Conservation (phyloP, 1,284 basidiomycete genomes). For the Austroboletus rostrupii region DNA sequence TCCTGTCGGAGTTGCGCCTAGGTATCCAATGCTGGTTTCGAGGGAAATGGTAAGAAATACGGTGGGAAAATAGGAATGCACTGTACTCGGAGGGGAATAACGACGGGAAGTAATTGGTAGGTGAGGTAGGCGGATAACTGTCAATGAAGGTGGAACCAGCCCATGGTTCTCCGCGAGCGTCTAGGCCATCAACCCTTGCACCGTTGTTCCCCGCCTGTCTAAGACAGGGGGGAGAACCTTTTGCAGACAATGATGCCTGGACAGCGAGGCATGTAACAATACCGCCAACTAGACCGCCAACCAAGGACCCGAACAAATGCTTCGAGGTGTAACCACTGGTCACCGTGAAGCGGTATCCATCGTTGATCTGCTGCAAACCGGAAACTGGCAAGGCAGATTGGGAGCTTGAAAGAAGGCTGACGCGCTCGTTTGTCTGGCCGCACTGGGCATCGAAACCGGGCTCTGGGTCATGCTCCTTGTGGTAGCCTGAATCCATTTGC, state of each 20-base stretch:
- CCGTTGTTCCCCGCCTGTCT: too few relatives aligned
- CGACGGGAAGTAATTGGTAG: not conserved
- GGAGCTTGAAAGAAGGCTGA: constrained; percentile 20
- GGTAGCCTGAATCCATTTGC: constrained; percentile 10
- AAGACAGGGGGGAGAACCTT: too few relatives aligned
- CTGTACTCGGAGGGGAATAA: constrained; percentile 12
- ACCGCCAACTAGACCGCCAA: not conserved
- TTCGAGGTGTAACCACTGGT: not conserved
- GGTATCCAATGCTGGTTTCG: constrained; percentile 58
- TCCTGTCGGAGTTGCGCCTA: constrained; percentile 81
- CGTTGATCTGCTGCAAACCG: not conserved
- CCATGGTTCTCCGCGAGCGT: not conserved
- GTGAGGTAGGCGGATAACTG: not conserved
- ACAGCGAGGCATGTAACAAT: too few relatives aligned
- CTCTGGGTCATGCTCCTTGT: constrained; percentile 24
- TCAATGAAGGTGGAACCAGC: not conserved
- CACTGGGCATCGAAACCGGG: constrained; percentile 10
- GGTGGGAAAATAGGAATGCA: not conserved
- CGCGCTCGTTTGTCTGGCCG: constrained; percentile 9
- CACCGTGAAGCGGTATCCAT: not conserved
- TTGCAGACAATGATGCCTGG: too few relatives aligned
- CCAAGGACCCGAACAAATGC: not conserved
- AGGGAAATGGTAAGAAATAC: not conserved
- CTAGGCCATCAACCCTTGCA: not conserved
- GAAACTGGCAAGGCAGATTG: not conserved